Percentiles rank a stretch among this genome's conserved stretches.
These are phyloP conservation scores for Russula virescens DNA, from an alignment of 768 basidiomycete genomes.

Conservation along the genomic window DNA sequence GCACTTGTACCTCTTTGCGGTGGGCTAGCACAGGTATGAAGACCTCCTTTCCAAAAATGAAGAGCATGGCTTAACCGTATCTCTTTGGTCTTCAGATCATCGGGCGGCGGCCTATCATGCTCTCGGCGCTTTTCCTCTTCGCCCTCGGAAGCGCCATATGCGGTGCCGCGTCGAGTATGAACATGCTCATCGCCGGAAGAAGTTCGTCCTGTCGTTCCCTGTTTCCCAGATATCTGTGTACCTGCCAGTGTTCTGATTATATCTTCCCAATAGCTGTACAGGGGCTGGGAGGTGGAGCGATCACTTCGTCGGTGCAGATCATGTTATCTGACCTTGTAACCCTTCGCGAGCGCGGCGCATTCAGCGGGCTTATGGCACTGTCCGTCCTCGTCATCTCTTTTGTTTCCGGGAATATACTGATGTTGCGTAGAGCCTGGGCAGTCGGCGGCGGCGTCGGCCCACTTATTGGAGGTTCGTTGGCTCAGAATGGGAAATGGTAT, in stretches of 20 bases:
- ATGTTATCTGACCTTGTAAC: constrained; percentile 34
- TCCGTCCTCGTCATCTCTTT: constrained; percentile 7
- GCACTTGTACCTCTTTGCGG: constrained; percentile 30
- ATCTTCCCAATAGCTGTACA: constrained; percentile 24
- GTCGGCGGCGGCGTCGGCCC: constrained; percentile 30
- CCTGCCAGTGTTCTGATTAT: background rate
- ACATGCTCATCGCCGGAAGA: constrained; percentile 33
- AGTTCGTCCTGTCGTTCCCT: constrained; percentile 10
- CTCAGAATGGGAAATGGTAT: constrained; percentile 21
- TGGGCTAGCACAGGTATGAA: constrained; percentile 23
- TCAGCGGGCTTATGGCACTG: constrained; percentile 31
- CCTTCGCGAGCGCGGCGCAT: constrained; percentile 32
- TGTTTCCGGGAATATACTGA: background rate
- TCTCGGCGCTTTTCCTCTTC: constrained; percentile 27
- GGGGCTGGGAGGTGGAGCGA: constrained; percentile 30
- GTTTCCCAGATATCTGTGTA: background rate
- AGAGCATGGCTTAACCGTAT: background rate
- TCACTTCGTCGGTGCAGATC: constrained; percentile 29
- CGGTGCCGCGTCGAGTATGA: constrained; percentile 32
- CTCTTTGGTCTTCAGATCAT: constrained; percentile 24
- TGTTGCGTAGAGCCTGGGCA: constrained; percentile 26
- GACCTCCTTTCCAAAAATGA: background rate
- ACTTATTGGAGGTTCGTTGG: constrained; percentile 29
- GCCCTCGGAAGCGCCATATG: constrained; percentile 33
- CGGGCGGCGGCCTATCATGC: constrained; percentile 30